phyloP scores from a whole-genome alignment of 129 eudicot species.

The Solidago caesia region DNA sequence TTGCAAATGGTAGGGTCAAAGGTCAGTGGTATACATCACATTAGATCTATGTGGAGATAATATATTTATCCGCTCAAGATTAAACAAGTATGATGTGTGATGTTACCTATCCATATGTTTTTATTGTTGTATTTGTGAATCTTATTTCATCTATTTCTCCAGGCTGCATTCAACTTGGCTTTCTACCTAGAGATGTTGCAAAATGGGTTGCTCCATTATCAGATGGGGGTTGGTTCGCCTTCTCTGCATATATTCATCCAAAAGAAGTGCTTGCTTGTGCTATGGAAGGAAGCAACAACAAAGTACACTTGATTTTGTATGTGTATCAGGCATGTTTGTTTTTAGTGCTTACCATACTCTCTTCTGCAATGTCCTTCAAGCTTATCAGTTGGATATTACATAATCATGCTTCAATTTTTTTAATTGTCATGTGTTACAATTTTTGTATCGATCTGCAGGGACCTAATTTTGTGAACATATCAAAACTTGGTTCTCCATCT shows the following conservation, averaged over 20 bases:
- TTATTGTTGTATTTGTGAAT: conserved; percentile 3
- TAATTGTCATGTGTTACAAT: conserved; percentile 11
- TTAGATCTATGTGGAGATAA: neutral
- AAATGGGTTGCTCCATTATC: conserved; percentile 85
- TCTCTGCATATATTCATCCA: conserved; percentile 65
- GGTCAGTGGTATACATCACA: too few relatives aligned
- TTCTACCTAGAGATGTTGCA: conserved; percentile 76
- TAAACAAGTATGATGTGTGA: neutral
- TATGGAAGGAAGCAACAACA: conserved; percentile 71
- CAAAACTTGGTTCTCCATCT: conserved; percentile 39
- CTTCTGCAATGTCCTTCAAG: neutral
- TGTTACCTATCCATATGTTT: too few relatives aligned
- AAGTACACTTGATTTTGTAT: conserved; percentile 62
- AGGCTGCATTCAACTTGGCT: conserved; percentile 81
- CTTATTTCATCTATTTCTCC: conserved; percentile 7
- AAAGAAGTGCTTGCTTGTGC: conserved; percentile 87
- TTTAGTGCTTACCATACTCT: neutral
- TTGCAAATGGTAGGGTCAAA: too few relatives aligned
- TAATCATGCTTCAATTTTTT: neutral
- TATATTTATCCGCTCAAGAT: neutral
- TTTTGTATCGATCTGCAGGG: conserved; percentile 51
- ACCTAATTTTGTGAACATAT: conserved; percentile 49
- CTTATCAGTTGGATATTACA: neutral
- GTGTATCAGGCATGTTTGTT: conserved; percentile 59
- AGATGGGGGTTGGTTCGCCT: conserved; percentile 66